Percentiles rank a stretch among this genome's conserved stretches.
Evolutionary conservation across 768 basidiomycete species (phyloP).

Genomic region (Neoboletus subvelutipes): DNA sequence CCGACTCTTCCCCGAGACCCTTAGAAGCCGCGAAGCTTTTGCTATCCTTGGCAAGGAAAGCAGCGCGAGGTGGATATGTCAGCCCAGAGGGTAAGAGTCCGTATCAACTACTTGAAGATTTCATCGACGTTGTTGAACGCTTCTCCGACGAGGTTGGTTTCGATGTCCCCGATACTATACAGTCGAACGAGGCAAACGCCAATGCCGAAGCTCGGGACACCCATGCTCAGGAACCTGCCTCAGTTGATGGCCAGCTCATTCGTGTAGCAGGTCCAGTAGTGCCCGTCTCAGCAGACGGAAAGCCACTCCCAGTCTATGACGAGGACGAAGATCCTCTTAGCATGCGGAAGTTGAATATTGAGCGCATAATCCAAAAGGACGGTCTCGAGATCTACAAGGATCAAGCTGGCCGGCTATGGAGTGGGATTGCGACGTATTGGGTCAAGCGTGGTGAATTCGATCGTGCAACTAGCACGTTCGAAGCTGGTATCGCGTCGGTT

Average conservation of each 20-base stretch:
- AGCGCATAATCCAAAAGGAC: slow-evolving; percentile 79
- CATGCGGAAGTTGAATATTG: slow-evolving; percentile 76
- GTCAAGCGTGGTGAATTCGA: slow-evolving; percentile 97
- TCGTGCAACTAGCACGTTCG: slow-evolving; percentile 83
- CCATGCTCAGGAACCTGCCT: slow-evolving; percentile 39
- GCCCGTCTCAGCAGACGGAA: slow-evolving; percentile 50
- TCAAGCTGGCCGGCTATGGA: slow-evolving; percentile 95
- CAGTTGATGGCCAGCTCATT: slow-evolving; percentile 61
- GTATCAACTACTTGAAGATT: slow-evolving; percentile 90
- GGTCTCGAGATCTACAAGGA: slow-evolving; percentile 91
- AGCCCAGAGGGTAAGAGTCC: slow-evolving; percentile 94
- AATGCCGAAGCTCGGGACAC: slow-evolving; percentile 41
- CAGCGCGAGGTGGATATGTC: slow-evolving; percentile 76
- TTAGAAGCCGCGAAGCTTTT: slow-evolving; percentile 93
- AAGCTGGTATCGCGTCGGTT: slow-evolving; percentile 78
- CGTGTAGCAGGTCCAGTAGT: slow-evolving; percentile 69
- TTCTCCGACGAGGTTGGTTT: slow-evolving; percentile 92
- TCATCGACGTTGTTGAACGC: slow-evolving; percentile 87
- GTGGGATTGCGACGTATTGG: slow-evolving; percentile 96
- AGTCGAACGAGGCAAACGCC: slow-evolving; percentile 50
- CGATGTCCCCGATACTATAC: slow-evolving; percentile 71
- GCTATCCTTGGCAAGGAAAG: slow-evolving; percentile 79
- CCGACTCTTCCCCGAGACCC: slow-evolving; percentile 67
- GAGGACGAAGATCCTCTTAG: slow-evolving; percentile 83
- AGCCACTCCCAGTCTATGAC: slow-evolving; percentile 55